Evolutionary conservation across 495 filamentous ascomycete genomes (phyloP), one percentile per base, ranked within the genome.

Genomic region (Lentithecium fluviatile): DNA sequence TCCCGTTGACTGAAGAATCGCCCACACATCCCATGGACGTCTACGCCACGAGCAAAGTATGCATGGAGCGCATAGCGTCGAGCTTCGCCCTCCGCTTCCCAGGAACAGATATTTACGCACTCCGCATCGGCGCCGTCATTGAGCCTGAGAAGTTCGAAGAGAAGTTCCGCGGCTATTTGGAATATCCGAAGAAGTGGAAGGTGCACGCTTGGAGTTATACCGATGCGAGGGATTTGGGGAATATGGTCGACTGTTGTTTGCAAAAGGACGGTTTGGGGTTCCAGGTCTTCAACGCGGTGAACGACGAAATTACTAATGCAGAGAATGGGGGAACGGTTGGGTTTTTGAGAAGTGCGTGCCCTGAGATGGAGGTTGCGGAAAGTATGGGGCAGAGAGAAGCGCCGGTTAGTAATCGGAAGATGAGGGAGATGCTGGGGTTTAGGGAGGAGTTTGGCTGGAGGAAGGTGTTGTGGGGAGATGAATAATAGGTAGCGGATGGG

Each of bases 11-110:
- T 17, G 55, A 58, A 46, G 23, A 58, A 6, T 11, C 15, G 2
- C 45, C 55, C 26, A 58, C 55, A 11, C 11, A 38, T 1, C 55
- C 55, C 10, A 58, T 58, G 55, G 55, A 58, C 43, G 42, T 58
- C 43, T 58, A 58, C 23, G 52, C 52, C 38, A 46, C 42, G 19
- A 42, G 29, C 10, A 58, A 58, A 49, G 11, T 58, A 5, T 58
- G 45, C 55, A 49, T 49, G 55, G 55, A 58, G 25, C 23, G 19
- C 2, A 26, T 49, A 20, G 42, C 43, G 8, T 42, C 24, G 4
- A 21, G 15, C 15, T 58, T 58, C 19, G 55, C 55, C 3, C 55
- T 42, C 17, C 43, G 55, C 6, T 58, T 58, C 25, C 52, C 52
- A 4, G 20, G 26, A 6, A 21, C 26, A n/a, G 23, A 36, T 37